phyloP scores from a whole-genome alignment of 768 basidiomycete species.

The Suillus americanus region DNA sequence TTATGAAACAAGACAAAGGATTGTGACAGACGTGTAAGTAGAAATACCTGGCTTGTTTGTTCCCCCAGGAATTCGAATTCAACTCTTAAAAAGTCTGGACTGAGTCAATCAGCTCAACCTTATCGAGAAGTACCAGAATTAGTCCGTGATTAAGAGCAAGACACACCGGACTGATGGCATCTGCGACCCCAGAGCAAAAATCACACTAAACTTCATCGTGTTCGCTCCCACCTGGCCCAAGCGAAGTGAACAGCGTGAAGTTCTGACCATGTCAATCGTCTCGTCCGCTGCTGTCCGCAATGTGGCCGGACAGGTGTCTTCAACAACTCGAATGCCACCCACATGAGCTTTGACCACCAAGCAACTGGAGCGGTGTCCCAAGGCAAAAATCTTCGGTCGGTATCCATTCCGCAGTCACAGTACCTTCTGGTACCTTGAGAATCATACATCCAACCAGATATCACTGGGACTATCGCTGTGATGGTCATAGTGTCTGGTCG shows the following conservation, averaged over 20 bases:
- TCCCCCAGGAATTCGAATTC: neutral
- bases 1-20: neutral
- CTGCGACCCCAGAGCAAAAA: slow-evolving; percentile 16
- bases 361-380: neutral
- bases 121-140: neutral
- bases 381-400: neutral
- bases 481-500: slow-evolving; percentile 2
- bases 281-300: neutral
- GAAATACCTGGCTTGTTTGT: neutral
- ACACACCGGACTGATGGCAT: slow-evolving; percentile 11
- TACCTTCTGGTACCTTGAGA: neutral
- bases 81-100: neutral
- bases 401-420: neutral
- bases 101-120: neutral
- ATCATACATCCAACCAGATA: neutral
- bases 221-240: slow-evolving; percentile 5
- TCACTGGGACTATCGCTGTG: neutral
- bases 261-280: neutral
- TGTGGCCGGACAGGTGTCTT: slow-evolving; percentile 15
- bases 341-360: slow-evolving; percentile 26
- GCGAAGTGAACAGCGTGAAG: neutral
- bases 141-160: neutral
- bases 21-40: neutral
- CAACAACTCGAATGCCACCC: slow-evolving; percentile 11
- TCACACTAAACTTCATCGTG: slow-evolving; percentile 14